phyloP scores from a whole-genome alignment of 2,329 filamentous ascomycete genomes.

The Talaromyces islandicus region DNA sequence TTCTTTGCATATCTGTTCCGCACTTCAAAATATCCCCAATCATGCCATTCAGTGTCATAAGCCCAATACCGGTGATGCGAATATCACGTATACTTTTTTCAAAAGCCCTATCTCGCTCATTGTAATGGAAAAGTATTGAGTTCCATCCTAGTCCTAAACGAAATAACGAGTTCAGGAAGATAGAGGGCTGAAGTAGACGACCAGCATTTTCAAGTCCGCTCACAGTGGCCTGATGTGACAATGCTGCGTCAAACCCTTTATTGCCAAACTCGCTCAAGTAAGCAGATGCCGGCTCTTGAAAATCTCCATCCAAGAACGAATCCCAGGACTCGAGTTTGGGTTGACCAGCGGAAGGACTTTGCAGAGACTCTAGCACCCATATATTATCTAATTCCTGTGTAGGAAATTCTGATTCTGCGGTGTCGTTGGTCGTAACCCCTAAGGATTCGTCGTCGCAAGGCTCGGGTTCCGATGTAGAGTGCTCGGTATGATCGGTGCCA shows the following conservation, averaged over 20 bases:
- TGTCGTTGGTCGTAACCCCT: constrained; percentile 10
- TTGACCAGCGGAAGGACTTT: constrained; percentile 10
- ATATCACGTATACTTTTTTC: constrained; percentile 38
- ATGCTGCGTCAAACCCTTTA: constrained; percentile 33
- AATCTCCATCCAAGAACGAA: constrained; percentile 26
- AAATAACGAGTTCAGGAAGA: constrained; percentile 35
- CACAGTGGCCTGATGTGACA: constrained; percentile 21
- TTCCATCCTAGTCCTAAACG: constrained; percentile 39
- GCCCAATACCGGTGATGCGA: constrained; percentile 47
- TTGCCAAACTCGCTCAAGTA: constrained; percentile 41
- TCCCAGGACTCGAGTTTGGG: constrained; percentile 36
- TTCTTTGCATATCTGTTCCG: constrained; percentile 30
- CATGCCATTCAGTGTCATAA: constrained; percentile 31
- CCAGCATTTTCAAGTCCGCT: constrained; percentile 18
- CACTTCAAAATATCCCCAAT: constrained; percentile 27
- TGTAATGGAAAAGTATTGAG: constrained; percentile 38
- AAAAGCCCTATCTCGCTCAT: constrained; percentile 29
- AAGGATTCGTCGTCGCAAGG: constrained; percentile 12
- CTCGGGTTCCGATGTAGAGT: constrained; percentile 13
- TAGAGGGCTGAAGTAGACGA: constrained; percentile 28
- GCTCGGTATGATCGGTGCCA: constrained; percentile 17
- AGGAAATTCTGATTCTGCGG: constrained; percentile 10
- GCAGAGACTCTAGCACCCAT: constrained; percentile 27
- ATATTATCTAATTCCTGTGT: constrained; percentile 21
- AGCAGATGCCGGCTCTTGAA: constrained; percentile 27